These are phyloP conservation scores for Fusarium buxicola DNA, from an alignment of 2,329 filamentous ascomycete genomes.

Conservation along the genomic window DNA sequence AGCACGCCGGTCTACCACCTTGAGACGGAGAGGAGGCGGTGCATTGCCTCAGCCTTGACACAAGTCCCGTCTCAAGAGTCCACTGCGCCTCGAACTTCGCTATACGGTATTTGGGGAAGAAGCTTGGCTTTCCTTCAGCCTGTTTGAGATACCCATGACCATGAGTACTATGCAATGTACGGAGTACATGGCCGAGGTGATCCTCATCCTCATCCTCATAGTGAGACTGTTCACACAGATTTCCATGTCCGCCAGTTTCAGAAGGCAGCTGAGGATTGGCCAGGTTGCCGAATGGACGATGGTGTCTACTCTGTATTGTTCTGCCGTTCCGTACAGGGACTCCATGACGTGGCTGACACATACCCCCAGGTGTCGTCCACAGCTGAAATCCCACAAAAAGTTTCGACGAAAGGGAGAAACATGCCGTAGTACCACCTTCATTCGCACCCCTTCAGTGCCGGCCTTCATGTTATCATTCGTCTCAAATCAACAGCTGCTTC, in stretches of 20 bases:
- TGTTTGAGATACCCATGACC: background rate
- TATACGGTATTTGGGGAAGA: background rate
- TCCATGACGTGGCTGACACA: slow-evolving; percentile 20
- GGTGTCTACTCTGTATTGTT: slow-evolving; percentile 5
- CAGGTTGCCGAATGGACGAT: slow-evolving; percentile 13
- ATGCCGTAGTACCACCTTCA: slow-evolving; percentile 13
- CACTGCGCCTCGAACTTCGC: background rate
- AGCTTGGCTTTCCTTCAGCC: slow-evolving; percentile 2
- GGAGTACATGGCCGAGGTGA: background rate
- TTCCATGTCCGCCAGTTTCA: background rate
- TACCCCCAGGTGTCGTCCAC: slow-evolving; percentile 11
- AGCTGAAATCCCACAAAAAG: slow-evolving; percentile 17
- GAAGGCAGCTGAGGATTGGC: background rate
- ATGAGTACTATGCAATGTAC: background rate
- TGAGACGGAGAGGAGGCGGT: slow-evolving; percentile 5
- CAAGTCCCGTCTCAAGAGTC: background rate
- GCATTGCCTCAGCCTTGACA: background rate
- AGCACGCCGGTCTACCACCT: background rate
- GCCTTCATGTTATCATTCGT: slow-evolving; percentile 1
- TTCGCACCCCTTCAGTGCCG: background rate
- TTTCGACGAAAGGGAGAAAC: slow-evolving; percentile 16
- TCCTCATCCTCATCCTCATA: background rate
- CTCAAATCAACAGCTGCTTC: background rate
- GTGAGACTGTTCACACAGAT: slow-evolving; percentile 2
- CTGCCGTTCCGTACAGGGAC: background rate